Conservation (phyloP, 345 rosid species). For the Orychophragmus violaceus region DNA sequence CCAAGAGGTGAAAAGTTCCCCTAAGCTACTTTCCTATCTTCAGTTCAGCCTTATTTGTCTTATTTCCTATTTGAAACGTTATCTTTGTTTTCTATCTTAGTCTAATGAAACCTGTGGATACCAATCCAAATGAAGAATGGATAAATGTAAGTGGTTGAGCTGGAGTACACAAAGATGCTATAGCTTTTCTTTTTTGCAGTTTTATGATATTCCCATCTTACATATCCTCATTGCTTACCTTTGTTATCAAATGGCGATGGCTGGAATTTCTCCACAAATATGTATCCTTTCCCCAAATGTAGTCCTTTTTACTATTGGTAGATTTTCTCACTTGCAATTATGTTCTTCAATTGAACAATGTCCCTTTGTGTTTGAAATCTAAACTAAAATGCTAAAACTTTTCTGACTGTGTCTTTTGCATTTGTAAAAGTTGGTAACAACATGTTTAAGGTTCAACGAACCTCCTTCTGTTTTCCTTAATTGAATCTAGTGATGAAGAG, state of each 20-base stretch:
- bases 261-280: constrained; percentile 88
- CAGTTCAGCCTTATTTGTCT: background rate
- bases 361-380: background rate
- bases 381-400: background rate
- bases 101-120: constrained; percentile 79
- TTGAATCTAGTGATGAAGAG: constrained; percentile 73
- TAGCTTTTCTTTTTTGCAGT: background rate
- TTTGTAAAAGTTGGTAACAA: background rate
- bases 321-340: background rate
- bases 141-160: constrained; percentile 59
- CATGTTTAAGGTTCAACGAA: background rate
- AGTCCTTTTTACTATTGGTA: constrained; percentile 34
- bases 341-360: background rate
- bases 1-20: constrained; percentile 54
- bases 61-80: constrained; percentile 15
- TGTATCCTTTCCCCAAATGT: constrained; percentile 50
- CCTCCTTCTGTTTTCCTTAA: constrained; percentile 39
- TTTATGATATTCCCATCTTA: background rate
- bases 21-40: background rate
- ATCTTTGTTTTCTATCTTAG: constrained; percentile 40
- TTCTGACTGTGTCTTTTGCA: background rate
- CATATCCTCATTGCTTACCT: constrained; percentile 15
- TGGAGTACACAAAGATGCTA: background rate
- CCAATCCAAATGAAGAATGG: constrained; percentile 96
- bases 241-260: constrained; percentile 77